Evolutionary conservation across 352 stramenopile genomes (phyloP).

Genomic region (Phytophthora crassamura): DNA sequence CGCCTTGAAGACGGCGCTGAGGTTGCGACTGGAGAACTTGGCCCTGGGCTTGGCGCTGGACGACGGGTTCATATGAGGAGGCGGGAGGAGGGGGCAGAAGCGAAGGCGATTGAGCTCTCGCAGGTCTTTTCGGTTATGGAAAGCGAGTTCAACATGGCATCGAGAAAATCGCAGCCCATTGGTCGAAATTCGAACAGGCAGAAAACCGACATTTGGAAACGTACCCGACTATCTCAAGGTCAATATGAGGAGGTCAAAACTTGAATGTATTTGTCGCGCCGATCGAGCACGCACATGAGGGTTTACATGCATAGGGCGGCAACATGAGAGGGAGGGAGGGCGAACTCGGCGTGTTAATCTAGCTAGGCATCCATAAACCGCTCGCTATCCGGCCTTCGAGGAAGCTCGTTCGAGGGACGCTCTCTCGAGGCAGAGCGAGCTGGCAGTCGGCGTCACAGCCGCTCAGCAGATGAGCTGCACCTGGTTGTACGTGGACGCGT

Average conservation of each 20-base stretch:
- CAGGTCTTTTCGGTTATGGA: constrained; percentile 26
- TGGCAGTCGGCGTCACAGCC: constrained; percentile 4
- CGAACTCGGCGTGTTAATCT: constrained; percentile 20
- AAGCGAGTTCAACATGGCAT: constrained; percentile 25
- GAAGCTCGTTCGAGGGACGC: constrained; percentile 20
- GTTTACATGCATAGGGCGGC: not conserved
- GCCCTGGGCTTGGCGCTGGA: constrained; percentile 52
- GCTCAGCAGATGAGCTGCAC: constrained; percentile 56
- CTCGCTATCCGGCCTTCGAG: constrained; percentile 23
- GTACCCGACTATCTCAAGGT: not conserved
- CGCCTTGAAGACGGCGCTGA: constrained; percentile 74
- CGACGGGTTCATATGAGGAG: constrained; percentile 48
- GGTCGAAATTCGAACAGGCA: not conserved
- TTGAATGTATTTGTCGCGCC: constrained; percentile 26
- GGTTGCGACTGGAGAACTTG: constrained; percentile 81
- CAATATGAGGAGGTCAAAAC: constrained; percentile 11
- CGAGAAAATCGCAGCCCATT: constrained; percentile 1
- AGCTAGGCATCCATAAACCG: constrained; percentile 16
- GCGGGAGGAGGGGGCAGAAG: not conserved
- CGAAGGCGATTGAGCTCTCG: constrained; percentile 25
- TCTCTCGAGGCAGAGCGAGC: constrained; percentile 24
- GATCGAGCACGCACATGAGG: not conserved
- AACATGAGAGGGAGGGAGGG: not conserved
- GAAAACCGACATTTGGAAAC: not conserved
- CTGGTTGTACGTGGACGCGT: constrained; percentile 43